Evolutionary conservation across 2,329 filamentous ascomycete species (phyloP).

Genomic region (Ascochyta lentis): DNA sequence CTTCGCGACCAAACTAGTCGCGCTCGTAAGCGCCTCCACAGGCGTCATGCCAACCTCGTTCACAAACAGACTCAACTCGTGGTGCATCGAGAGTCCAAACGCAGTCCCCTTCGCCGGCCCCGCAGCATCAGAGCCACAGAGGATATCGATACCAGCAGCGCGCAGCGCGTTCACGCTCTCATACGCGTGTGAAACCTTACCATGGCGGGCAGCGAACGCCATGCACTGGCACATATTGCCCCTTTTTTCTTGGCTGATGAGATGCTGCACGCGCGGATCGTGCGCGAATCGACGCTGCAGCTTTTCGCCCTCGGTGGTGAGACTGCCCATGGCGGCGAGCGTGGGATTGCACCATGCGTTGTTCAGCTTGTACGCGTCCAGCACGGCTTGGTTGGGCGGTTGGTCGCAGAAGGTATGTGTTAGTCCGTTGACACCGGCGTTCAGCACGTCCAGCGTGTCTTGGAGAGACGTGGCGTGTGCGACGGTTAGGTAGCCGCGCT

Average conservation of each 20-base stretch:
- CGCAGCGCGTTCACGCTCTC: slow-evolving; percentile 51
- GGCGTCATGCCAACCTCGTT: slow-evolving; percentile 53
- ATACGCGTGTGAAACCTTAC: slow-evolving; percentile 51
- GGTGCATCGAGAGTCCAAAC: slow-evolving; percentile 52
- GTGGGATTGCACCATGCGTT: slow-evolving; percentile 55
- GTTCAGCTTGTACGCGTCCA: slow-evolving; percentile 52
- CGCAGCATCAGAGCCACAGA: slow-evolving; percentile 54
- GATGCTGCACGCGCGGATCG: slow-evolving; percentile 44
- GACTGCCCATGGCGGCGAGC: slow-evolving; percentile 48
- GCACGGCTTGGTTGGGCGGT: slow-evolving; percentile 47
- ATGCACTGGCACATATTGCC: slow-evolving; percentile 52
- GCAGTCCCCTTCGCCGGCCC: slow-evolving; percentile 54
- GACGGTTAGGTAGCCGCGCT: slow-evolving; percentile 47
- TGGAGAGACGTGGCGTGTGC: slow-evolving; percentile 51
- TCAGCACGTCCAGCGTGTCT: slow-evolving; percentile 52
- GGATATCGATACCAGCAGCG: slow-evolving; percentile 50
- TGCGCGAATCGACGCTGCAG: slow-evolving; percentile 51
- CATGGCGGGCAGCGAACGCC: slow-evolving; percentile 42
- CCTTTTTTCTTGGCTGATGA: slow-evolving; percentile 45
- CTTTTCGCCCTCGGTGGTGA: slow-evolving; percentile 51
- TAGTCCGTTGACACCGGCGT: slow-evolving; percentile 53
- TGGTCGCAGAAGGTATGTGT: slow-evolving; percentile 54
- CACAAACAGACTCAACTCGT: slow-evolving; percentile 53
- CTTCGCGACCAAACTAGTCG: slow-evolving; percentile 50
- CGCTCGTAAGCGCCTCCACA: slow-evolving; percentile 50